phyloP scores from a whole-genome alignment of 352 stramenopile species.

The Pythium coloratum region DNA sequence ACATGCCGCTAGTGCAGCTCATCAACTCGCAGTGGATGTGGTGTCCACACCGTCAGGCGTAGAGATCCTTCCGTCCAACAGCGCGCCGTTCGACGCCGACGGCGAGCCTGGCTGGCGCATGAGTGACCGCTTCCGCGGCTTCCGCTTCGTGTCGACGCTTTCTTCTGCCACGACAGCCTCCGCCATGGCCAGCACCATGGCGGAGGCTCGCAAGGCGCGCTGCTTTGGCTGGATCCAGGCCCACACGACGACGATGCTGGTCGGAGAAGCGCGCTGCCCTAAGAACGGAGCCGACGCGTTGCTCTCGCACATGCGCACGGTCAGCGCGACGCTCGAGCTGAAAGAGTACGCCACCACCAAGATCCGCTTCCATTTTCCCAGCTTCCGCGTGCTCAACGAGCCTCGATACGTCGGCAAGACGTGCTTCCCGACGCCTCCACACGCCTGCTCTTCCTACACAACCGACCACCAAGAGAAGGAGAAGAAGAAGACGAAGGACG shows the following conservation, averaged over 20 bases:
- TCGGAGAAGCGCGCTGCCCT: conserved; percentile 24
- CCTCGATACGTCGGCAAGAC: conserved; percentile 22
- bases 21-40: conserved; percentile 17
- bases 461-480: not conserved
- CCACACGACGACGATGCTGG: not conserved
- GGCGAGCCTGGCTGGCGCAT: conserved; percentile 21
- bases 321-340: not conserved
- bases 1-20: not conserved
- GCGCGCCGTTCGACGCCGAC: conserved; percentile 6
- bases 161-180: not conserved
- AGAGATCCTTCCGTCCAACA: not conserved
- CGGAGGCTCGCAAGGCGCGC: not conserved
- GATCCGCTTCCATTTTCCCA: conserved; percentile 35
- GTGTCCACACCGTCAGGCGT: conserved; percentile 3
- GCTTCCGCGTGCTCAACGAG: conserved; percentile 31
- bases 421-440: conserved; percentile 22
- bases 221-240: conserved; percentile 31
- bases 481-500: not conserved
- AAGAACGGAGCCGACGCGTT: not conserved
- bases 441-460: conserved; percentile 3
- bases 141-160: conserved; percentile 18
- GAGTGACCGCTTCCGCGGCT: conserved; percentile 23
- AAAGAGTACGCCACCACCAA: conserved; percentile 23
- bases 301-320: conserved; percentile 2
- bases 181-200: not conserved